These are phyloP conservation scores for Fusarium foetens DNA, from an alignment of 2,329 filamentous ascomycete genomes.

Conservation along the genomic window DNA sequence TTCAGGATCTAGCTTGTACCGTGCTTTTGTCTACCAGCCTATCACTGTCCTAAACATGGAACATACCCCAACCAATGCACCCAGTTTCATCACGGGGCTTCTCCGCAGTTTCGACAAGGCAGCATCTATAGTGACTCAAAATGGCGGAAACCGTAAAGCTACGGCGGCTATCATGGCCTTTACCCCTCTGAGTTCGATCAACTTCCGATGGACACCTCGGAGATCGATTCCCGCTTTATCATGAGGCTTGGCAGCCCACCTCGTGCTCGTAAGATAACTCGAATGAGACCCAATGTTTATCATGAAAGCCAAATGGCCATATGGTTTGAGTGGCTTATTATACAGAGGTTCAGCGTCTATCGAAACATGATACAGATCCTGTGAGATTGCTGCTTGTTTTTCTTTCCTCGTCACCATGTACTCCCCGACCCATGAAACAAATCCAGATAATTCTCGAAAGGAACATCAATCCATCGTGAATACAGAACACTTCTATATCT, in stretches of 20 bases:
- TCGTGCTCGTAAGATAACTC: slow-evolving; percentile 25
- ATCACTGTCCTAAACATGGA: not conserved
- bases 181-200: not conserved
- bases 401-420: slow-evolving; percentile 13
- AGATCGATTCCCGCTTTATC: slow-evolving; percentile 18
- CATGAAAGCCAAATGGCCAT: slow-evolving; percentile 13
- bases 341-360: slow-evolving; percentile 29
- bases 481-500: slow-evolving; percentile 36
- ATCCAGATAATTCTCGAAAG: not conserved
- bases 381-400: slow-evolving; percentile 4
- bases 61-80: slow-evolving; percentile 24
- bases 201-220: slow-evolving; percentile 2
- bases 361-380: slow-evolving; percentile 11
- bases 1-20: not conserved
- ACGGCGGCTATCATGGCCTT: slow-evolving; percentile 4
- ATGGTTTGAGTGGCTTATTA: slow-evolving; percentile 9
- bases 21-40: not conserved
- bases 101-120: slow-evolving; percentile 31
- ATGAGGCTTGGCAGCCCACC: slow-evolving; percentile 26
- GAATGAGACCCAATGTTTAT: slow-evolving; percentile 4
- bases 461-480: slow-evolving; percentile 4
- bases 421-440: slow-evolving; percentile 10
- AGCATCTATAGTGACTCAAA: slow-evolving; percentile 33
- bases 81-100: slow-evolving; percentile 38
- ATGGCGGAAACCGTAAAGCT: slow-evolving; percentile 18